Evolutionary conservation across 768 basidiomycete genomes (phyloP).

Genomic region (Lenzites betulinus): DNA sequence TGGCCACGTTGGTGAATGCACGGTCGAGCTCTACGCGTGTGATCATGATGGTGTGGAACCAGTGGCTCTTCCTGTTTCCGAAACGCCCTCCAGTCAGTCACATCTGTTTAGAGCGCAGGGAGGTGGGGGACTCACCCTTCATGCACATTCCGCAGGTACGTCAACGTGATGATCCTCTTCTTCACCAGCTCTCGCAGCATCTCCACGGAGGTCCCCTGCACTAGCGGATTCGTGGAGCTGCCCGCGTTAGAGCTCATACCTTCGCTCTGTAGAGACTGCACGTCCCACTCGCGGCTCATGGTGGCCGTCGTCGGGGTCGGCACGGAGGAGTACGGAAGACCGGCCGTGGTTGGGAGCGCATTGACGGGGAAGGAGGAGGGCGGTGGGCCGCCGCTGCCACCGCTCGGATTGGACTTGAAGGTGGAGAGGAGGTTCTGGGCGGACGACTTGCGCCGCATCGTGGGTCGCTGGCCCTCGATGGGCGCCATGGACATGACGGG

Average conservation of each 20-base stretch:
- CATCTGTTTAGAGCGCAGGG: not conserved
- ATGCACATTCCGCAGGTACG: constrained; percentile 82
- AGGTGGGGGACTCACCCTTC: constrained; percentile 63
- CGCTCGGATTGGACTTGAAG: constrained; percentile 50
- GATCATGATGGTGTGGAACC: constrained; percentile 88
- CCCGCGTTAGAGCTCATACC: constrained; percentile 26
- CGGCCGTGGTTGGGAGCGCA: constrained; percentile 20
- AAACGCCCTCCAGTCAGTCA: constrained; percentile 3
- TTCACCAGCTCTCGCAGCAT: constrained; percentile 77
- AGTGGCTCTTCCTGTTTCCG: constrained; percentile 66
- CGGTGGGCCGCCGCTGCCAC: constrained; percentile 10
- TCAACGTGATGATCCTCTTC: constrained; percentile 83
- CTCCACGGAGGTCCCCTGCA: constrained; percentile 73
- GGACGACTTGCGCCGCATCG: constrained; percentile 83
- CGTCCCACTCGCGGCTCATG: constrained; percentile 66
- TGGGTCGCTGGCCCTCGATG: constrained; percentile 40
- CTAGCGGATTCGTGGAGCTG: constrained; percentile 14
- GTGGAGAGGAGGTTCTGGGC: constrained; percentile 81
- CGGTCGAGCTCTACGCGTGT: constrained; percentile 72
- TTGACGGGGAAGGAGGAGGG: constrained; percentile 24
- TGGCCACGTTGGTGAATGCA: constrained; percentile 70
- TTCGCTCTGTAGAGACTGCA: constrained; percentile 63
- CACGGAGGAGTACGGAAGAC: constrained; percentile 20
- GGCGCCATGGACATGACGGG: constrained; percentile 29
- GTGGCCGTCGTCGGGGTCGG: constrained; percentile 33